A percentile compares a stretch with the other conserved stretches of the same genome.
Evolutionary conservation across 2,329 filamentous ascomycete genomes (phyloP).

Genomic region (Metarhizium album): DNA sequence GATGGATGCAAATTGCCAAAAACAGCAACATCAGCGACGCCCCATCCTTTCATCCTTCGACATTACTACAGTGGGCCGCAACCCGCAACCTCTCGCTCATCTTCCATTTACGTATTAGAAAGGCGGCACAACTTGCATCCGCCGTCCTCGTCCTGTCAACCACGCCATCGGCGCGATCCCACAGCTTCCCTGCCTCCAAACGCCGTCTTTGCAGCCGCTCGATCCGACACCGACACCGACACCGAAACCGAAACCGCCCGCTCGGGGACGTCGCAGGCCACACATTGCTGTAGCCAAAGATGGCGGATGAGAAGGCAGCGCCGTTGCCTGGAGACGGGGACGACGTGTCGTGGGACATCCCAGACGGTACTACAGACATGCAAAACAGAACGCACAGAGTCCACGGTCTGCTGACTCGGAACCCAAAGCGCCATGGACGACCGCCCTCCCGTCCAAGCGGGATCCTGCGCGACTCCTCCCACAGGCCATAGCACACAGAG

Average conservation of each 20-base stretch:
- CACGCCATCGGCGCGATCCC: background rate
- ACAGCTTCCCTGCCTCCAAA: background rate
- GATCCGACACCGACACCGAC: too few species aligned
- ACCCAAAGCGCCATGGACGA: slow-evolving; percentile 22
- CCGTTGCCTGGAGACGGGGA: background rate
- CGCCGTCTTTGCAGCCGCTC: background rate
- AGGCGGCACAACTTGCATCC: background rate
- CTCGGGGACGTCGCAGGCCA: background rate
- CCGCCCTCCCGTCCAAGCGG: slow-evolving; percentile 19
- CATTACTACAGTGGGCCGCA: too few species aligned
- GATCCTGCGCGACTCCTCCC: slow-evolving; percentile 34
- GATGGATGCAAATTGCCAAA: too few species aligned
- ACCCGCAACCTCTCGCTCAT: too few species aligned
- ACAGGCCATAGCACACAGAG: slow-evolving; percentile 67
- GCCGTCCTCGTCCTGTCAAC: background rate
- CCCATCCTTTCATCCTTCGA: too few species aligned
- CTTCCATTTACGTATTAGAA: too few species aligned
- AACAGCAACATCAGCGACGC: too few species aligned
- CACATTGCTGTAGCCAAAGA: background rate
- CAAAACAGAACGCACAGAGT: background rate
- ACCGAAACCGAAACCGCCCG: too few species aligned
- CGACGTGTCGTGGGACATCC: background rate
- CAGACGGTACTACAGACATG: background rate
- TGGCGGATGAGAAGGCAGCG: background rate
- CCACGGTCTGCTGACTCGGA: background rate